Evolutionary conservation across 108 stramenopile genomes (phyloP), one percentile per base, ranked within the genome.

Genomic region (Conticribra weissflogii): DNA sequence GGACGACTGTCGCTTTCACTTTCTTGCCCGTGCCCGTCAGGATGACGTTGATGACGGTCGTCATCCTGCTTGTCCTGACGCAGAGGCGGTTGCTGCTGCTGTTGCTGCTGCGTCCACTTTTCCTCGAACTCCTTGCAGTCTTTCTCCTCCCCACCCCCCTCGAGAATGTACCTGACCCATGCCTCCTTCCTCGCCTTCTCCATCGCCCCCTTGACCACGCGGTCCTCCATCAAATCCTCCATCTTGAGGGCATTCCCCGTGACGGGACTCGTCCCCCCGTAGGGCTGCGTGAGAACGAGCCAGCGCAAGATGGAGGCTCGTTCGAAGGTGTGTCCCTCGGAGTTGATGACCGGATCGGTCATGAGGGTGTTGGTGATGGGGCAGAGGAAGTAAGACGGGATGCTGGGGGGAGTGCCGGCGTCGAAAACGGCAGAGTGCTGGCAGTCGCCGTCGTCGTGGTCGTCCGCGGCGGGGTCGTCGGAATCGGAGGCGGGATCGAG

Each of bases 141-240:
- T n/a, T 7, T 44, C 17, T 60, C 19, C 0, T 2, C 44, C 22
- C 45, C 59, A 3, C 25, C 36, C 18, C 45, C 59, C 2, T 16
- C 53, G 9, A 54, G 18, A 17, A 36, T 65, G 64, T 65, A 65
- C 4, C 51, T 3, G 31, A 24, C 52, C 64, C 64, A 65, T 9
- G 52, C 50, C 4, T 65, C 64, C 36, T 41, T 41, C 36, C 12
- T 41, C 36, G 8, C 12, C 36, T 12, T 5, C 12, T 41, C 36
- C 5, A 41, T 41, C 36, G 36, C 36, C 36, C 36, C 36, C 36
- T 41, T 41, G 36, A 41, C 36, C 36, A 41, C 36, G 5, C 36
- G 36, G 12, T 41, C 36, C 12, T 41, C 36, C 36, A 41, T 41
- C 36, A 41, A 41, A 9, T 41, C 36, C 8, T 12, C 12, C 36